Evolutionary conservation across 2,329 filamentous ascomycete genomes (phyloP), one percentile per base, ranked within the genome.

Genomic region (Venturiaceae sp.): DNA sequence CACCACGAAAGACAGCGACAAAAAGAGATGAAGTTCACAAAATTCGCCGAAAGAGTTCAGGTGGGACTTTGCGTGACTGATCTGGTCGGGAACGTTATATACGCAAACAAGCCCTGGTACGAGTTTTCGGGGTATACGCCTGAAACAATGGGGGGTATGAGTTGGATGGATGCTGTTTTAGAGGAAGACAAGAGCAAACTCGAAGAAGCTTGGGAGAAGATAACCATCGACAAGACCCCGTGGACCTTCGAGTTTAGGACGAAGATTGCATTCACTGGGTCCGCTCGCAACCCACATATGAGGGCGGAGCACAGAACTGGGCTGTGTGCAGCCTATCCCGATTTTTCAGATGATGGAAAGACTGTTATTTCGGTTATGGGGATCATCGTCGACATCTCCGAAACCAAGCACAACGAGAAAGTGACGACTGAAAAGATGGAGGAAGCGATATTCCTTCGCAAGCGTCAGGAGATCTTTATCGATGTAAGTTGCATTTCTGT

Each of bases 61-160:
- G 63, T 85, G 87, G 65, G 84, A 88, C 64, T 85, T 84, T 62
- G 88, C 87, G 68, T 80, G 8, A 13, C 36, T 28, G 44, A 53
- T 44, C 11, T 39, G 26, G 36, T 2, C 3, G 44, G 44, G 5
- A 21, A 50, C n/a, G 4, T 58, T 4, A 37, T 36, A 16, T 58
- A 50, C 44, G 23, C 26, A 16, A 58, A 58, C 34, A 28, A 39
- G 6, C 21, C 55, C 7, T 58, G 55, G 55, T 32, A 50, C 11
- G 44, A 50, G 4, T 50, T 58, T 21, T 8, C 28, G 9, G 55
- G 34, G 26, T 5, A 34, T 33, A 30, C 3, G 13, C 8, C n/a
- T 16, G n/a, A 32, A 9, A 23, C 47, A 8, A 28, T 21, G 21
- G 9, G 14, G 3, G 39, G 16, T 14, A 34, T 34, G 37, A 34